phyloP scores from a whole-genome alignment of 768 basidiomycete species.

The Leccinum truebloodii region DNA sequence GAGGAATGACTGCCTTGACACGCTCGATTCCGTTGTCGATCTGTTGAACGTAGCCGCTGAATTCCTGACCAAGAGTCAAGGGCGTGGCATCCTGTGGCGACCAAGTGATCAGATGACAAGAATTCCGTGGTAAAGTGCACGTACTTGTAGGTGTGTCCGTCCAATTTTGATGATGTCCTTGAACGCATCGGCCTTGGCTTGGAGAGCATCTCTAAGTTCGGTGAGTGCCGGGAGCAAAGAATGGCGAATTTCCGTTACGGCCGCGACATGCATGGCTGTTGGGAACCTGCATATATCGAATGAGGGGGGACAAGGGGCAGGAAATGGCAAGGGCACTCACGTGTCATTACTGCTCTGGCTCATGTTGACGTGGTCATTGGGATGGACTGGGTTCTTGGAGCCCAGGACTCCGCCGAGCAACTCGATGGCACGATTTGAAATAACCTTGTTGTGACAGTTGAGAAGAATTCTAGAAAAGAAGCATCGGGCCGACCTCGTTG shows the following conservation, averaged over 20 bases:
- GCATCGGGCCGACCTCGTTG: slow-evolving; percentile 71
- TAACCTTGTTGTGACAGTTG: slow-evolving; percentile 56
- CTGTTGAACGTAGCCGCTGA: slow-evolving; percentile 97
- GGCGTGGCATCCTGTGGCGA: slow-evolving; percentile 87
- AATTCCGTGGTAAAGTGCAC: background rate
- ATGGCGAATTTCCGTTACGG: slow-evolving; percentile 82
- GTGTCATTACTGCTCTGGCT: slow-evolving; percentile 99
- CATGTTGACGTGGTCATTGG: slow-evolving; percentile 99
- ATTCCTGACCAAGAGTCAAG: slow-evolving; percentile 96
- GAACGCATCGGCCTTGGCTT: slow-evolving; percentile 80
- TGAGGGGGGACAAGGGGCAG: background rate
- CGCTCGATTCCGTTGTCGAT: slow-evolving; percentile 87
- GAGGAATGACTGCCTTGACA: slow-evolving; percentile 76
- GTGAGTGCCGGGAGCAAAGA: slow-evolving; percentile 83
- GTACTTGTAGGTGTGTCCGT: slow-evolving; percentile 89
- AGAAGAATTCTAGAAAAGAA: background rate
- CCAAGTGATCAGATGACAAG: background rate
- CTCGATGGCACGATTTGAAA: slow-evolving; percentile 98
- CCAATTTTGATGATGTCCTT: slow-evolving; percentile 97
- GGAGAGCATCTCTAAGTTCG: slow-evolving; percentile 81
- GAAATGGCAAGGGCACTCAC: slow-evolving; percentile 45
- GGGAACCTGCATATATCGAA: slow-evolving; percentile 68
- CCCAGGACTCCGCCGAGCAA: slow-evolving; percentile 93
- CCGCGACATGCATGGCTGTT: slow-evolving; percentile 98
- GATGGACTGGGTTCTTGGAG: slow-evolving; percentile 96